These are phyloP conservation scores for Candida glaebosa DNA, from an alignment of 805 yeast species.

Conservation along the genomic window DNA sequence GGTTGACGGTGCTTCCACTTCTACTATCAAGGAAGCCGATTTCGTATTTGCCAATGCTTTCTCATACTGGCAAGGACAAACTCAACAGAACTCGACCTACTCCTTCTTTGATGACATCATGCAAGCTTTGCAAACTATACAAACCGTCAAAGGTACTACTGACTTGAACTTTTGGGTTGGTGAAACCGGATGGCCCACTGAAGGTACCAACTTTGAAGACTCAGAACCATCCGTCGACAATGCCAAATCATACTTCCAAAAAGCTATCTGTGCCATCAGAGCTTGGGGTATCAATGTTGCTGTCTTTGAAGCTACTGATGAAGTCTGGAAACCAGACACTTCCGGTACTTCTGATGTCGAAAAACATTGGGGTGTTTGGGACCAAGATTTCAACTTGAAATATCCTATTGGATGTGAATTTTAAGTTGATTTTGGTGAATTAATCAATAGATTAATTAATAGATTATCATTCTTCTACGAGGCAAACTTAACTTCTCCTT, in stretches of 20 bases:
- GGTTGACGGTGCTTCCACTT: constrained; percentile 70
- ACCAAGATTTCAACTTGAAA: constrained; percentile 41
- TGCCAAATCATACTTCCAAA: constrained; percentile 80
- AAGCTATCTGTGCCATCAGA: constrained; percentile 89
- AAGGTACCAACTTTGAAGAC: constrained; percentile 66
- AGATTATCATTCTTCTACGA: not conserved
- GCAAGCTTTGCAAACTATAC: constrained; percentile 92
- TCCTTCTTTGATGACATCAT: constrained; percentile 95
- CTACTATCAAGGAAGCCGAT: constrained; percentile 80
- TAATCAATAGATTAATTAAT: not conserved
- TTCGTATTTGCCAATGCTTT: constrained; percentile 90
- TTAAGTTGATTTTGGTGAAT: constrained; percentile 3
- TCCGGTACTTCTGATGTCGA: constrained; percentile 85
- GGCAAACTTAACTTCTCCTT: not conserved
- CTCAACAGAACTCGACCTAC: constrained; percentile 75
- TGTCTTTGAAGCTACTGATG: constrained; percentile 93
- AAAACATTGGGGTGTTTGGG: constrained; percentile 93
- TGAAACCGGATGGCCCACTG: constrained; percentile 97
- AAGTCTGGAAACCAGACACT: constrained; percentile 92
- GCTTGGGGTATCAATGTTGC: constrained; percentile 94
- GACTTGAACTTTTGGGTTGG: constrained; percentile 93
- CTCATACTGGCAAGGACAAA: constrained; percentile 99
- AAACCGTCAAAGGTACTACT: constrained; percentile 80
- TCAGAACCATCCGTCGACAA: constrained; percentile 68
- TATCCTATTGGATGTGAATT: constrained; percentile 34